Base-by-base conservation (phyloP, 352 stramenopile genomes). In the Phytophthora pisi region DNA sequence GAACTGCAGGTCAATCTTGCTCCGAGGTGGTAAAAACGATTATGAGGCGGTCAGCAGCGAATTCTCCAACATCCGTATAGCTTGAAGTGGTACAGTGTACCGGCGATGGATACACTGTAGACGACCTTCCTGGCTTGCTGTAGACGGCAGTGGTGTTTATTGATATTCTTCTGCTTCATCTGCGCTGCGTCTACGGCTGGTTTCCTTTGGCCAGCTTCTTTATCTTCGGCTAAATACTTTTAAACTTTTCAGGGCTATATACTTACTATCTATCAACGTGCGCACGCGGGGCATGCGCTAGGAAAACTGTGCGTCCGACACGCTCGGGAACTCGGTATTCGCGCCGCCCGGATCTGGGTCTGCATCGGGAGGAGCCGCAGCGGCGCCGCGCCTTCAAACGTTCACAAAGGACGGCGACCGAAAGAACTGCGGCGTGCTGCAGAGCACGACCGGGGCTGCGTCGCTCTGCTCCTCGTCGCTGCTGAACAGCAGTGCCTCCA, bases 401-500 rank as follows among this genome's bases (percentile, higher is more conserved):
- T 80, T 80, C 5, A 78, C 65, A 36, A 80, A 71, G 36, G 69
- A 79, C 23, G 66, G 66, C 26, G 72, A 68, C 38, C 46, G 57
- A n/a, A 71, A 64, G 16, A 72, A 55, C 30, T 66, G 68, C 9
- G 70, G 51, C 11, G 57, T 15, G 16, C 53, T 84, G 54, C 65
- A 80, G 43, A 73, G 60, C 13, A 40, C 38, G 23, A 68, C 56
- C 24, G 57, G 70, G 0, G 51, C 47, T 26, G 40, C 64, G 23
- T 79, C 64, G 0, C 23, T 57, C 36, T 85, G 64, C 51, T 85
- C 67, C 30, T 89, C 80, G 34, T 89, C 80, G 23, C 78, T 81
- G 58, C 74, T 85, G 28, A 89, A 89, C 6, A 89, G 63, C 42
- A 89, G 60, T 10, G 71, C 66, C 43, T 89, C 78, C 13, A 89